phyloP scores from a whole-genome alignment of 1,139 yeast species.

The Candida sp. region DNA sequence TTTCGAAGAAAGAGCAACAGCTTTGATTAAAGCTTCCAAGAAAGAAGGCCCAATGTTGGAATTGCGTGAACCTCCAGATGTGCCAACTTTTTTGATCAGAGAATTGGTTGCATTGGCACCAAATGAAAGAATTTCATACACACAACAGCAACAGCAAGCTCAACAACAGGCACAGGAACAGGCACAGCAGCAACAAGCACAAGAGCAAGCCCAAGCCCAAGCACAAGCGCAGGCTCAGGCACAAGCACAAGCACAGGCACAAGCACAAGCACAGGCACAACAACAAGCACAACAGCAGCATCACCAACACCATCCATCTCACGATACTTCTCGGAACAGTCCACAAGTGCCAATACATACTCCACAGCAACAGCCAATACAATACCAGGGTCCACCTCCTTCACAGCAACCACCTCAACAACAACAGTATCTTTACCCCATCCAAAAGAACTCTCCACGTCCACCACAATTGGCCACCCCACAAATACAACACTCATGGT shows the following conservation, averaged over 20 bases:
- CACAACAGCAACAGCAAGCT: constrained; percentile 26
- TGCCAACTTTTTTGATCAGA: constrained; percentile 49
- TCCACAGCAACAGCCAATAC: constrained; percentile 13
- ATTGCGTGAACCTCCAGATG: constrained; percentile 52
- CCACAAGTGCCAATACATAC: constrained; percentile 11
- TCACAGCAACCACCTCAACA: constrained; percentile 11
- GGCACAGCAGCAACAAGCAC: constrained; percentile 17
- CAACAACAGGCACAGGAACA: constrained; percentile 17
- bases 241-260: constrained; percentile 12
- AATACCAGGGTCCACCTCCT: constrained; percentile 6
- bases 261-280: constrained; percentile 11
- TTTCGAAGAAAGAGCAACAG: constrained; percentile 47
- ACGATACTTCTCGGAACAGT: constrained; percentile 11
- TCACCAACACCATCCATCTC: constrained; percentile 12
- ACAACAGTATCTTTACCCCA: constrained; percentile 18
- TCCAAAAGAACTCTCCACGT: constrained; percentile 24
- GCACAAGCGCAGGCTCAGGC: constrained; percentile 15
- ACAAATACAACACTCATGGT: constrained; percentile 26
- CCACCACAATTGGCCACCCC: constrained; percentile 29
- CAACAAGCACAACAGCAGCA: constrained; percentile 6
- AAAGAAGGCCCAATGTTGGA: constrained; percentile 49
- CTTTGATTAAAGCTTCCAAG: constrained; percentile 42
- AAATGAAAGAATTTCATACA: constrained; percentile 42
- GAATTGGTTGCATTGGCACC: constrained; percentile 52
- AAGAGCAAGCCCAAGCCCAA: constrained; percentile 10